Conservation (phyloP, 495 filamentous ascomycete species). For the Neurospora sp. region DNA sequence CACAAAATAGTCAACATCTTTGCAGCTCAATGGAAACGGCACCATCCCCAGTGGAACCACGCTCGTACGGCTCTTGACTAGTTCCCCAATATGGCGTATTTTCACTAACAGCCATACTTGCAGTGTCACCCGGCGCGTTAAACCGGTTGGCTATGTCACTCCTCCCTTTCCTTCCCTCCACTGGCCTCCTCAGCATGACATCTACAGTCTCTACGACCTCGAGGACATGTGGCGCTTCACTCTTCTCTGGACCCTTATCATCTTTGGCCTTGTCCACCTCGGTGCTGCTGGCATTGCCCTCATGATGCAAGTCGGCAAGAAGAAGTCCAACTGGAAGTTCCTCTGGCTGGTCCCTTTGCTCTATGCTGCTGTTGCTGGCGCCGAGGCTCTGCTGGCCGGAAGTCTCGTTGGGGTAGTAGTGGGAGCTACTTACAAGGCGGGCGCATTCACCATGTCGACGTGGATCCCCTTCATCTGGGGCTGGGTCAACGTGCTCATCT, state of each 20-base stretch:
- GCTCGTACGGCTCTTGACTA: slow-evolving; percentile 7
- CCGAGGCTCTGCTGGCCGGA: slow-evolving; percentile 78
- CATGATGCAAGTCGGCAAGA: slow-evolving; percentile 52
- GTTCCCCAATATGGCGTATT: neutral
- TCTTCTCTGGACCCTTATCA: slow-evolving; percentile 74
- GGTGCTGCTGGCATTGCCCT: slow-evolving; percentile 63
- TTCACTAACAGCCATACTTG: neutral
- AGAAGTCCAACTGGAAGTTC: slow-evolving; percentile 53
- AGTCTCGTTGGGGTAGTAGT: slow-evolving; percentile 81
- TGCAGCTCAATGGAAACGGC: neutral
- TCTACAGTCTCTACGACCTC: slow-evolving; percentile 66
- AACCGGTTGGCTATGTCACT: slow-evolving; percentile 55
- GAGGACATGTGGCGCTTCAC: slow-evolving; percentile 88
- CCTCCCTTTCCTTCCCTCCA: slow-evolving; percentile 86
- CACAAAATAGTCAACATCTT: neutral
- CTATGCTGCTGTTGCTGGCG: slow-evolving; percentile 62
- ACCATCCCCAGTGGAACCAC: slow-evolving; percentile 4
- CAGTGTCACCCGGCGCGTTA: slow-evolving; percentile 22
- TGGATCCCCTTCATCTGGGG: slow-evolving; percentile 96
- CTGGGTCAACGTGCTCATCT: slow-evolving; percentile 77
- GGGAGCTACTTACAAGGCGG: slow-evolving; percentile 77
- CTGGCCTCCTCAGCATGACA: slow-evolving; percentile 47
- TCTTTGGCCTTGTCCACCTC: slow-evolving; percentile 57
- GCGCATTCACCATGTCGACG: slow-evolving; percentile 88
- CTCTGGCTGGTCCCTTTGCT: slow-evolving; percentile 68